Conservation (phyloP, 2,329 filamentous ascomycete species). For the Trichoderma citrinoviride region DNA sequence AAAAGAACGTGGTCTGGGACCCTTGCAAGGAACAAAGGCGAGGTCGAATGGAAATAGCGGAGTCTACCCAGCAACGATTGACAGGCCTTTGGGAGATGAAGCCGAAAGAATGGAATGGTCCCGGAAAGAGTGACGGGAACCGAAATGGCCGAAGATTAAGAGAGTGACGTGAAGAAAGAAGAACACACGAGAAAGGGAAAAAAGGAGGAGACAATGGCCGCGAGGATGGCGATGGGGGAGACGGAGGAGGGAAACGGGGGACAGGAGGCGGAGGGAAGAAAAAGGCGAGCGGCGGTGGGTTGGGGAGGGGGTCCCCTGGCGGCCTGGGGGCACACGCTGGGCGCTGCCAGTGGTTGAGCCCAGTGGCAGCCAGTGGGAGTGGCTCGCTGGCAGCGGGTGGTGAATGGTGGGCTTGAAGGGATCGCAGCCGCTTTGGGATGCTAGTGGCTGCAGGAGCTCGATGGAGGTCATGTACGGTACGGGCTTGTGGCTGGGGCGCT, state of each 20-base stretch:
- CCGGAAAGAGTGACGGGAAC: conserved; percentile 53
- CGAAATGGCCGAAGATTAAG: conserved; percentile 45
- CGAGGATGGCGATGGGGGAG: conserved; percentile 36
- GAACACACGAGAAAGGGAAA: conserved; percentile 36
- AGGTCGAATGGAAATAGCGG: conserved; percentile 21
- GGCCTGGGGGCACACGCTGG: conserved; percentile 15
- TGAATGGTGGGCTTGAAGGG: neutral
- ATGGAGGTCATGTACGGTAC: too few species aligned
- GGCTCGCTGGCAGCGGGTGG: too few species aligned
- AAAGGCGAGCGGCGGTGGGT: conserved; percentile 18
- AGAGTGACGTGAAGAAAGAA: conserved; percentile 52
- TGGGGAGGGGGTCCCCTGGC: conserved; percentile 14
- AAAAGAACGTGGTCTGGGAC: conserved; percentile 30
- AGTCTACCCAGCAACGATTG: conserved; percentile 19
- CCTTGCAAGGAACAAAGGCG: conserved; percentile 26
- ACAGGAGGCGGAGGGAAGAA: conserved; percentile 31
- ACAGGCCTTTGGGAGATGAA: conserved; percentile 29
- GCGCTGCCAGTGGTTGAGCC: conserved; percentile 18
- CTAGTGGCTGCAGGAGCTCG: neutral
- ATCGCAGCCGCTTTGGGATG: conserved; percentile 11
- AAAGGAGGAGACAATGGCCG: conserved; percentile 36
- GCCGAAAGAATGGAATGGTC: conserved; percentile 45
- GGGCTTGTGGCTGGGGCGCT: too few species aligned
- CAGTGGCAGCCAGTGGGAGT: neutral
- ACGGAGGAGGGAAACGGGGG: conserved; percentile 38